These are phyloP conservation scores for Cordyceps fumosorosea DNA, from an alignment of 2,329 filamentous ascomycete genomes.

Conservation along the genomic window DNA sequence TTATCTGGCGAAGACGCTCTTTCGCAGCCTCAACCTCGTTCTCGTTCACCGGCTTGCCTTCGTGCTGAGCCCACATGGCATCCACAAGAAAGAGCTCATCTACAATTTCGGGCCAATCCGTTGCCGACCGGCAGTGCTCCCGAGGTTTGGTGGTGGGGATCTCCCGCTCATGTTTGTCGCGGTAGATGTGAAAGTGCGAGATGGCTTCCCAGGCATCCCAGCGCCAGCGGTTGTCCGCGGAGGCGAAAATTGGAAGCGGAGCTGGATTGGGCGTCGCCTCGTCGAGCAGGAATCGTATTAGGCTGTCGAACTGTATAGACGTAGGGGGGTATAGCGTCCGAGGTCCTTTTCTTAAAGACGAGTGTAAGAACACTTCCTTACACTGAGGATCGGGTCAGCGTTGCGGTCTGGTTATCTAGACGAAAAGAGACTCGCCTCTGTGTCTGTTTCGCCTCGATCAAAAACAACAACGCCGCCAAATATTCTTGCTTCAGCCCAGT, in stretches of 20 bases:
- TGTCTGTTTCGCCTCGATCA: conserved; percentile 19
- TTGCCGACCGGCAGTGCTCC: background rate
- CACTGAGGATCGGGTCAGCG: background rate
- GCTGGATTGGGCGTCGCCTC: background rate
- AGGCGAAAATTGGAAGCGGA: background rate
- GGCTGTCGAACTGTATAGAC: background rate
- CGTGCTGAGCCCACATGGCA: background rate
- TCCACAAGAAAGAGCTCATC: background rate
- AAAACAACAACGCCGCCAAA: conserved; percentile 25
- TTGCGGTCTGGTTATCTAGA: background rate
- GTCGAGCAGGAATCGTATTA: background rate
- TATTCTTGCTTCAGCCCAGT: conserved; percentile 25
- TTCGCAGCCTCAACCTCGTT: background rate
- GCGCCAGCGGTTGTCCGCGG: conserved; percentile 1
- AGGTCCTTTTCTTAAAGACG: background rate
- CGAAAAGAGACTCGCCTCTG: conserved; percentile 11
- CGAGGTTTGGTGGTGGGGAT: background rate
- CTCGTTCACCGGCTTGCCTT: conserved; percentile 1
- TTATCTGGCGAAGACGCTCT: background rate
- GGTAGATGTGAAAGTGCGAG: background rate
- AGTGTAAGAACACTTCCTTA: background rate
- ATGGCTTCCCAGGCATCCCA: background rate
- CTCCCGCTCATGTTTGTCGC: background rate
- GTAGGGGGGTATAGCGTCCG: background rate
- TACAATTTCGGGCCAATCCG: background rate